These are phyloP conservation scores for Tillandsia leiboldiana DNA, from an alignment of 176 grass and related monocot genomes.

Conservation along the genomic window DNA sequence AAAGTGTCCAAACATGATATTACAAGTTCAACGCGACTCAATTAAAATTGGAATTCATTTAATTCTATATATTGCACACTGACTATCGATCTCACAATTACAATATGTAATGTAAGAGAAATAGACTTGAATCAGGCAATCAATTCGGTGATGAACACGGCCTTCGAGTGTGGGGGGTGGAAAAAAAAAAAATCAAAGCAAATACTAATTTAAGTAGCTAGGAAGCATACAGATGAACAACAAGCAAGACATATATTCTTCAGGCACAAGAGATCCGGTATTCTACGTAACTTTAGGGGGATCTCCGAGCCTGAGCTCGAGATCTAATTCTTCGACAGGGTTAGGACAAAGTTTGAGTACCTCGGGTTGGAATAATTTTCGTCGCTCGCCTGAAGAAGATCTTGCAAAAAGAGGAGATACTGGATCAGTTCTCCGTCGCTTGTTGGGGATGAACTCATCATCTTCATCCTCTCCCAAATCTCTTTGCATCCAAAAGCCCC, in stretches of 20 bases:
- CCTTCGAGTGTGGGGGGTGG: background rate
- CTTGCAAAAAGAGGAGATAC: constrained; percentile 9
- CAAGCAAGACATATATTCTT: background rate
- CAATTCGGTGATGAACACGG: background rate
- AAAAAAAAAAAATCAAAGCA: background rate
- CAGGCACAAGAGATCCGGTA: background rate
- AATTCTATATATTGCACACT: background rate
- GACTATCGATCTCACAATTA: background rate
- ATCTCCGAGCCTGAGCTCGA: constrained; percentile 69
- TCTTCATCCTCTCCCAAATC: background rate
- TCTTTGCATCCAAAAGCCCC: background rate
- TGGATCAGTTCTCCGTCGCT: constrained; percentile 37
- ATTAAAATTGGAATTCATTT: background rate
- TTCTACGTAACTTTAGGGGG: constrained; percentile 39
- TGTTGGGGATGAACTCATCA: constrained; percentile 16
- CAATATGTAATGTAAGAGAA: background rate
- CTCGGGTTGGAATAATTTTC: constrained; percentile 14
- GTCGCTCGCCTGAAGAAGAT: constrained; percentile 21
- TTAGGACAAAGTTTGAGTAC: constrained; percentile 36
- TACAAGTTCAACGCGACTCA: background rate
- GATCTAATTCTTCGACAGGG: constrained; percentile 61
- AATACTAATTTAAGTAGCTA: background rate
- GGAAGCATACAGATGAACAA: background rate
- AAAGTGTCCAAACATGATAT: background rate
- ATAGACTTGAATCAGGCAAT: background rate